Evolutionary conservation across 306 rosid species (phyloP).

Genomic region (Dalbergia oliveri): DNA sequence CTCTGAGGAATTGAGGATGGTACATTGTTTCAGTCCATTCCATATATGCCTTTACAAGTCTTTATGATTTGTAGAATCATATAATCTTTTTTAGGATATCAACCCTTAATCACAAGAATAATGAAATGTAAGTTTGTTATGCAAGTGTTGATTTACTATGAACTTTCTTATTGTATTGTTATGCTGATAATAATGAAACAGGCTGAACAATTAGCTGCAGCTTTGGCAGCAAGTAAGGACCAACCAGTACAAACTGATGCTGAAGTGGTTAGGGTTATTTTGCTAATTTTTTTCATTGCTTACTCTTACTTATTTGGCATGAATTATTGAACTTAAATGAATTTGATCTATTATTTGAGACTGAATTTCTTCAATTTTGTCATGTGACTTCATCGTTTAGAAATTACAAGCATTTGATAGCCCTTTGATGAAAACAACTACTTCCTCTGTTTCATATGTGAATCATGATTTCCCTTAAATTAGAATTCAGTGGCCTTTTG

Average conservation of each 20-base stretch:
- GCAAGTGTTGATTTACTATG: slow-evolving; percentile 1
- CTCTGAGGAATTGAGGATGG: background rate
- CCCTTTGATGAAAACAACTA: background rate
- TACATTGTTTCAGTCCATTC: slow-evolving; percentile 16
- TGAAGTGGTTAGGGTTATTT: slow-evolving; percentile 66
- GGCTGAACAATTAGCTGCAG: slow-evolving; percentile 96
- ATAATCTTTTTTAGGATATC: slow-evolving; percentile 16
- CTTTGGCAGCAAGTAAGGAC: slow-evolving; percentile 80
- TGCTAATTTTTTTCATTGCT: slow-evolving; percentile 1
- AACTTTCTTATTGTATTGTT: slow-evolving; percentile 32
- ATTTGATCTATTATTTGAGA: slow-evolving; percentile 17
- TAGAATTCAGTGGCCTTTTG: background rate
- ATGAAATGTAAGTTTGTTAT: slow-evolving; percentile 10
- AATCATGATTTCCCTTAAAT: background rate
- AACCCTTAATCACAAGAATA: background rate
- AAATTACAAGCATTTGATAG: background rate
- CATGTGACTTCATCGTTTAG: background rate
- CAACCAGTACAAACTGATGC: slow-evolving; percentile 63
- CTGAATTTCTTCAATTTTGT: slow-evolving; percentile 20
- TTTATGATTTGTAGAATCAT: slow-evolving; percentile 6
- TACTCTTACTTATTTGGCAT: background rate
- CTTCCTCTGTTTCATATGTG: background rate
- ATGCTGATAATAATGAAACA: slow-evolving; percentile 50
- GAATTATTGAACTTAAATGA: slow-evolving; percentile 5
- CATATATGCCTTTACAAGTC: background rate